Evolutionary conservation across 2,329 filamentous ascomycete genomes (phyloP).

Genomic region (Zymoseptoria passerinii): DNA sequence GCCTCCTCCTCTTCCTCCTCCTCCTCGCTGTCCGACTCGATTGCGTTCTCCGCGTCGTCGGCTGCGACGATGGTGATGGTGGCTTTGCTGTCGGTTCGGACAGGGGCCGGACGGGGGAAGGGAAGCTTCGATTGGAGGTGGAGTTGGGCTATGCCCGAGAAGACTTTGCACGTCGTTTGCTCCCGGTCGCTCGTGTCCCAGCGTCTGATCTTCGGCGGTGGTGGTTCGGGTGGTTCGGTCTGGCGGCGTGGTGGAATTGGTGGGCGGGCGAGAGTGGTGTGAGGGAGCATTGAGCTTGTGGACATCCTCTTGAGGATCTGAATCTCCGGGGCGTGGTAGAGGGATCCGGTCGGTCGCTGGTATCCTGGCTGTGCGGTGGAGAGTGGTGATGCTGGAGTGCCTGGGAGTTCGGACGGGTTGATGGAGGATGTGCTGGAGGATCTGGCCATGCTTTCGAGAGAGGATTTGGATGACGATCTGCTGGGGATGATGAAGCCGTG

Average conservation of each 20-base stretch:
- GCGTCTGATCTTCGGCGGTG: not conserved
- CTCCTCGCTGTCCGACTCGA: conserved; percentile 16
- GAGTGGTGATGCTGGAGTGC: conserved; percentile 11
- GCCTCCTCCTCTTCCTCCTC: conserved; percentile 3
- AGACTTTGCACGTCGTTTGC: not conserved
- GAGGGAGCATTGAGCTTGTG: conserved; percentile 7
- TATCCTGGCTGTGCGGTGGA: conserved; percentile 6
- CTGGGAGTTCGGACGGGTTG: conserved; percentile 7
- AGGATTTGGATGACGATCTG: conserved; percentile 12
- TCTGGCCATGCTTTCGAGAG: conserved; percentile 5
- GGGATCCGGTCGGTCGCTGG: conserved; percentile 4
- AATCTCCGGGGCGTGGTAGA: conserved; percentile 7
- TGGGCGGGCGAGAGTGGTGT: not conserved
- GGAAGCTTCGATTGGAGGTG: not conserved
- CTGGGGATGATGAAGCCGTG: conserved; percentile 16
- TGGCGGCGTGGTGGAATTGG: not conserved
- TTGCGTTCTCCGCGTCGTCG: conserved; percentile 5
- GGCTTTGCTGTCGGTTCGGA: conserved; percentile 5
- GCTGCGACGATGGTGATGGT: not conserved
- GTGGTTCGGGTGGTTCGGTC: not conserved
- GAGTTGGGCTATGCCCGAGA: not conserved
- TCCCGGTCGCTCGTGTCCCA: conserved; percentile 2
- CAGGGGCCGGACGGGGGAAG: not conserved
- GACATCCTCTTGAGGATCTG: conserved; percentile 3
- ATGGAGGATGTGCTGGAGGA: conserved; percentile 1